phyloP scores from a whole-genome alignment of 306 rosid species.

The Notholithocarpus densiflorus region DNA sequence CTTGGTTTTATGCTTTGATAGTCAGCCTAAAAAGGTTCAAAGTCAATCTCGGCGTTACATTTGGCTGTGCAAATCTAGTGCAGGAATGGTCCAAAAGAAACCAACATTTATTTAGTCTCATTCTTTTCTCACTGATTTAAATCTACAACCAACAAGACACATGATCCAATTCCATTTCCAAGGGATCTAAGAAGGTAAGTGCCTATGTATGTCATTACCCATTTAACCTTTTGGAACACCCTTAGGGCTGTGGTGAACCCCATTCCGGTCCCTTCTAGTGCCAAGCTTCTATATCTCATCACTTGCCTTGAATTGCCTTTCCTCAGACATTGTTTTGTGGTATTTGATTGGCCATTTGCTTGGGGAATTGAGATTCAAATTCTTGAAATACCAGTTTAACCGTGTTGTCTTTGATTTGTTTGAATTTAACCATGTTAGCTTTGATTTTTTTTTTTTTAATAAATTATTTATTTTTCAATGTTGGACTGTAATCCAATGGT shows the following conservation, averaged over 20 bases:
- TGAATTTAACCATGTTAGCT: neutral
- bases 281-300: neutral
- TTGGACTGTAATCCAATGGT: neutral
- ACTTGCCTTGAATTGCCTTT: neutral
- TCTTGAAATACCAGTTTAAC: neutral
- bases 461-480: neutral
- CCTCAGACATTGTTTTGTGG: neutral
- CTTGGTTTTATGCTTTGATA: neutral
- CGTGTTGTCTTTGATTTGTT: neutral
- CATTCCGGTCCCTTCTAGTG: neutral
- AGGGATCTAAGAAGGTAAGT: neutral
- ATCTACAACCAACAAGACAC: neutral
- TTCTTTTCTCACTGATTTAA: neutral
- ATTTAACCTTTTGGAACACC: neutral
- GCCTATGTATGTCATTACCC: neutral
- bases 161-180: neutral
- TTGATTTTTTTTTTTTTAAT: neutral
- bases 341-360: neutral
- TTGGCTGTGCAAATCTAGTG: neutral
- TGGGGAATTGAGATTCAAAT: neutral
- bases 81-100: neutral
- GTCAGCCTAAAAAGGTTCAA: neutral
- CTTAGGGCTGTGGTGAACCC: neutral
- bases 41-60: neutral
- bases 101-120: neutral